These are phyloP conservation scores for Biscutella laevigata DNA, from an alignment of 441 rosid species.

Conservation along the genomic window DNA sequence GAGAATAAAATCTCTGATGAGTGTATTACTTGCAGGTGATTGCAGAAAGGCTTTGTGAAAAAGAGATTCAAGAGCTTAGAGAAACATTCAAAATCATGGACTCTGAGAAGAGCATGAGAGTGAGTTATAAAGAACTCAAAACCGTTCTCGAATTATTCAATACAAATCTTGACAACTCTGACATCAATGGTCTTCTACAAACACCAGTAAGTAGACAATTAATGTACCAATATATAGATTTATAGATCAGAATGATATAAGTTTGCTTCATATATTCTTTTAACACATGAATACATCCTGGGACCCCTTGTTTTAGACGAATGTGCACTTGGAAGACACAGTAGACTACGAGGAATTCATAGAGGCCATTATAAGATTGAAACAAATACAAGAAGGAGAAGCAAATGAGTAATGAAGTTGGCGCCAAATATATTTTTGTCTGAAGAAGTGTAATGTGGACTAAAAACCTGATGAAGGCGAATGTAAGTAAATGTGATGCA, in stretches of 20 bases:
- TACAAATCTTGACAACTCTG: conserved; percentile 35
- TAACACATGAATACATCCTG: too few species aligned
- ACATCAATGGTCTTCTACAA: conserved; percentile 35
- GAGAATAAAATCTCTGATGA: conserved; percentile 8
- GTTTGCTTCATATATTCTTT: not conserved
- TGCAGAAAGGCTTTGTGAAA: conserved; percentile 40
- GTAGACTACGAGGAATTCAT: conserved; percentile 42
- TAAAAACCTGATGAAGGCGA: conserved; percentile 12
- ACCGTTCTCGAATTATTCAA: conserved; percentile 35
- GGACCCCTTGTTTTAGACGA: conserved; percentile 30
- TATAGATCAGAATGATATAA: not conserved
- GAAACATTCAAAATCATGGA: conserved; percentile 40
- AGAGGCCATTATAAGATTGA: conserved; percentile 34
- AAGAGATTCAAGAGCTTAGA: conserved; percentile 42
- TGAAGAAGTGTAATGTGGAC: too few species aligned
- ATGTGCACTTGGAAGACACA: conserved; percentile 37
- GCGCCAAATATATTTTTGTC: too few species aligned
- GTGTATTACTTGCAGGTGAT: conserved; percentile 29
- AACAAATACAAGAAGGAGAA: conserved; percentile 24
- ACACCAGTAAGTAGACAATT: conserved; percentile 26
- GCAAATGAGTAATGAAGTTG: too few species aligned
- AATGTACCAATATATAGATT: not conserved
- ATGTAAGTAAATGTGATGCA: conserved; percentile 16
- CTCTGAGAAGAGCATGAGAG: conserved; percentile 39
- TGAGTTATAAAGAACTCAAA: conserved; percentile 44